These are phyloP conservation scores for Multifurca ochricompacta DNA, from an alignment of 768 basidiomycete genomes.

Conservation along the genomic window DNA sequence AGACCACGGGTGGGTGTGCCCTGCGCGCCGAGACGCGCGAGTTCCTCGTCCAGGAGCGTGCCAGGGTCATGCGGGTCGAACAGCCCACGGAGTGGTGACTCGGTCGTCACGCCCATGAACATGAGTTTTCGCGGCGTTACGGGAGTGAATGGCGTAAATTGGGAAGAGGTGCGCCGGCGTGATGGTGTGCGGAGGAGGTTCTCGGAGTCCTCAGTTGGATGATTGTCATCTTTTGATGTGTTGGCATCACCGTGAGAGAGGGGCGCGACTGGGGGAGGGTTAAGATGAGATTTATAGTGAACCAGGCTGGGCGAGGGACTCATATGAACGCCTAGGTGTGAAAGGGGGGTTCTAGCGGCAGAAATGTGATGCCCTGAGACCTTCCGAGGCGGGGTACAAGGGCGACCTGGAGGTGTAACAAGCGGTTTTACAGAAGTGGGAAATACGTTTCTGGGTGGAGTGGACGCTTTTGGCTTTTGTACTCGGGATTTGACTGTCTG, in stretches of 20 bases:
- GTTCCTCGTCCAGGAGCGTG: slow-evolving; percentile 62
- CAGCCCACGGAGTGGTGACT: slow-evolving; percentile 41
- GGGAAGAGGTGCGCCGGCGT: slow-evolving; percentile 31
- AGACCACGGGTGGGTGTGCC: slow-evolving; percentile 16
- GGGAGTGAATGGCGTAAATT: slow-evolving; percentile 26
- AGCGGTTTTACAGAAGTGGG: slow-evolving; percentile 8
- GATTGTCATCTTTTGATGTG: slow-evolving; percentile 29
- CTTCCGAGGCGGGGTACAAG: slow-evolving; percentile 32
- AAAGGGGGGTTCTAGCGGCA: slow-evolving; percentile 56
- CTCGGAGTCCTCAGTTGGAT: slow-evolving; percentile 20
- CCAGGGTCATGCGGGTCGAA: slow-evolving; percentile 70
- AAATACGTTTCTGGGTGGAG: slow-evolving; percentile 3
- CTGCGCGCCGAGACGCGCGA: slow-evolving; percentile 37
- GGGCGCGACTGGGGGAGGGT: slow-evolving; percentile 45
- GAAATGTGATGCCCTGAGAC: slow-evolving; percentile 38
- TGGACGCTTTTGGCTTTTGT: not conserved
- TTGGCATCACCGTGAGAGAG: slow-evolving; percentile 30
- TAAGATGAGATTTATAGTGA: slow-evolving; percentile 62
- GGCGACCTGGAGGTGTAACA: slow-evolving; percentile 33
- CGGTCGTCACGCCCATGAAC: slow-evolving; percentile 28
- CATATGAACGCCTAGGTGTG: slow-evolving; percentile 62
- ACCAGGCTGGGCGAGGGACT: slow-evolving; percentile 57
- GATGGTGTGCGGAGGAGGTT: slow-evolving; percentile 38
- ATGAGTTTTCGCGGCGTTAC: slow-evolving; percentile 39
- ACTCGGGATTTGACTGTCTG: slow-evolving; percentile 4